Percentiles rank a stretch among this genome's conserved stretches.
Evolutionary conservation across 495 filamentous ascomycete genomes (phyloP).

Genomic region (Bathelium albidoporum): DNA sequence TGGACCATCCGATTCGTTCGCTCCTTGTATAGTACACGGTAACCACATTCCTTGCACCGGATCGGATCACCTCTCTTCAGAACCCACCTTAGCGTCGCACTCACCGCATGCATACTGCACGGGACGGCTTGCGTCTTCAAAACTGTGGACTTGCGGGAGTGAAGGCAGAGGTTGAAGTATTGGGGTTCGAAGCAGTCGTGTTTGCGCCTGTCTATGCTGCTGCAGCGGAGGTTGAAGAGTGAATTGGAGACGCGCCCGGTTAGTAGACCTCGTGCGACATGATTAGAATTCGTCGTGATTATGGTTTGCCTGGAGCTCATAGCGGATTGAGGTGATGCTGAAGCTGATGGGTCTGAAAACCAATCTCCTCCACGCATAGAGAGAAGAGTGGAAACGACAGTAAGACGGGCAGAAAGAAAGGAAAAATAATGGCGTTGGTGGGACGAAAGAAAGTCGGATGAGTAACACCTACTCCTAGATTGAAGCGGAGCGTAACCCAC

Average conservation of each 20-base stretch:
- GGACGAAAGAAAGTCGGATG: no score
- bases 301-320: no score
- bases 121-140: conserved; percentile 25
- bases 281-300: no score
- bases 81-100: conserved; percentile 70
- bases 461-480: no score
- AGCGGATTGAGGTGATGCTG: no score
- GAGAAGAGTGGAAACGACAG: no score
- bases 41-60: conserved; percentile 91
- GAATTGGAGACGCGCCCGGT: conserved; percentile 35
- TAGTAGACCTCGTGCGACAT: conserved; percentile 57
- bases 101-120: conserved; percentile 91
- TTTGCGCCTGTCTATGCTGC: conserved; percentile 1
- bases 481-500: no score
- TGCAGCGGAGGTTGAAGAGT: neutral
- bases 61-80: conserved; percentile 80
- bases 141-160: conserved; percentile 25
- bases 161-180: conserved; percentile 19
- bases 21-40: conserved; percentile 95
- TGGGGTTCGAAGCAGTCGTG: conserved; percentile 24
- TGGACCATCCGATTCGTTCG: conserved; percentile 98
- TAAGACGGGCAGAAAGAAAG: no score
- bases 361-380: no score
- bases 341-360: no score
- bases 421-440: no score